Evolutionary conservation across 1,139 yeast genomes (phyloP).

Genomic region (Nakaseomyces nivariensis): DNA sequence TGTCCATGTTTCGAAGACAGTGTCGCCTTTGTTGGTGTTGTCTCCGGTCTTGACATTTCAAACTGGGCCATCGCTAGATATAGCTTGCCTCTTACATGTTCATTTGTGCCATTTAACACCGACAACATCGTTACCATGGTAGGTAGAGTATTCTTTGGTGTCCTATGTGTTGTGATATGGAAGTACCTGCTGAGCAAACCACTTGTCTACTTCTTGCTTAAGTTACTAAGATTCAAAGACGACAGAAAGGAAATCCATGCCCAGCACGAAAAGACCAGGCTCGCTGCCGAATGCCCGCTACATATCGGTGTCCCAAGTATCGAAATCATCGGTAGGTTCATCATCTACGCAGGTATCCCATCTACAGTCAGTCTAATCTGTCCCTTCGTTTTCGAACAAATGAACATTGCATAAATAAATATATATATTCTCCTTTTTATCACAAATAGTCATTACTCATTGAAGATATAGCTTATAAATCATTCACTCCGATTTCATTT

Average conservation of each 20-base stretch:
- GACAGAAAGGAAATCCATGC: constrained; percentile 12
- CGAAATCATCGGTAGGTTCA: constrained; percentile 23
- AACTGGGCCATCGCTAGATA: constrained; percentile 17
- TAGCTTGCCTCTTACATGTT: constrained; percentile 7
- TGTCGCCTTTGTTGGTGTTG: constrained; percentile 86
- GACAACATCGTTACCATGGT: not conserved
- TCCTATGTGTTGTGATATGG: constrained; percentile 22
- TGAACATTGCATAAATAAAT: not conserved
- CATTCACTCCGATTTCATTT: no score
- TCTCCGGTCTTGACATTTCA: constrained; percentile 46
- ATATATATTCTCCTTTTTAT: not conserved
- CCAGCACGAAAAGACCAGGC: constrained; percentile 4
- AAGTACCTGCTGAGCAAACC: constrained; percentile 22
- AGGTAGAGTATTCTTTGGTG: constrained; percentile 21
- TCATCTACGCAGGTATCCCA: constrained; percentile 28
- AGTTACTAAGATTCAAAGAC: constrained; percentile 15
- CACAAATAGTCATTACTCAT: no score
- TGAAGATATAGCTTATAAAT: no score
- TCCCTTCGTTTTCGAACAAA: constrained; percentile 11
- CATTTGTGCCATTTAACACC: not conserved
- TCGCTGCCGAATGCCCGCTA: constrained; percentile 15
- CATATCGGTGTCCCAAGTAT: constrained; percentile 21
- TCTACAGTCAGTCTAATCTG: constrained; percentile 19
- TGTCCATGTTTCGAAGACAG: constrained; percentile 97
- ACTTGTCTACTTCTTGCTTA: constrained; percentile 14